These are phyloP conservation scores for Aspergillus sergii DNA, from an alignment of 2,329 filamentous ascomycete species.

Conservation along the genomic window DNA sequence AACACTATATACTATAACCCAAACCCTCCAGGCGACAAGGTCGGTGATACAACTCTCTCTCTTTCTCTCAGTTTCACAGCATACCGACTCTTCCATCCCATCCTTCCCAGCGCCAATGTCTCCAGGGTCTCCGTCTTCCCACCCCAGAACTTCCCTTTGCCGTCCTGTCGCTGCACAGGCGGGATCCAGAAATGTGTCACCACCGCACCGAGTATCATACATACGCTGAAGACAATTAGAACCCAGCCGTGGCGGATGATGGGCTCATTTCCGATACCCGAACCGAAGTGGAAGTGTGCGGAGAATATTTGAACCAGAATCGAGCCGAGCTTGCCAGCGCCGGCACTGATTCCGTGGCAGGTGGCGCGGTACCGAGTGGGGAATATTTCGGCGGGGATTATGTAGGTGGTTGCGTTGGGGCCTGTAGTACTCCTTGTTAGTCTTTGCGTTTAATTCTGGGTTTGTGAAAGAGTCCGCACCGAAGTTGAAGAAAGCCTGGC, in stretches of 20 bases:
- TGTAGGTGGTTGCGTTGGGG: conserved; percentile 46
- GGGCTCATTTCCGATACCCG: conserved; percentile 31
- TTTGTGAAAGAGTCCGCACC: conserved; percentile 32
- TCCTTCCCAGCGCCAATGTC: conserved; percentile 40
- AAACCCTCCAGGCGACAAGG: not conserved
- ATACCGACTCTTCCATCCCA: conserved; percentile 40
- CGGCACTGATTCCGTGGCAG: conserved; percentile 58
- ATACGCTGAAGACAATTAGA: conserved; percentile 44
- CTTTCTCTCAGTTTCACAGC: conserved; percentile 16
- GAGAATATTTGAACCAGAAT: conserved; percentile 46
- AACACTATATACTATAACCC: not conserved
- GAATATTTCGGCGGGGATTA: conserved; percentile 60
- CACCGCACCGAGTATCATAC: conserved; percentile 45
- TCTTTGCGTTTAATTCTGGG: not conserved
- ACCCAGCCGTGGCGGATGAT: conserved; percentile 44
- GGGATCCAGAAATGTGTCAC: conserved; percentile 47
- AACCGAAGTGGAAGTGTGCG: conserved; percentile 43
- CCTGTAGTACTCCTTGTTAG: conserved; percentile 21
- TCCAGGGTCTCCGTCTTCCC: conserved; percentile 43
- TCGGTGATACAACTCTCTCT: not conserved
- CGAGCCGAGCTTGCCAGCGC: conserved; percentile 56
- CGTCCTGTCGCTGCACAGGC: conserved; percentile 32
- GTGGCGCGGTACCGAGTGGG: conserved; percentile 58
- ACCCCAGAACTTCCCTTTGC: conserved; percentile 33
- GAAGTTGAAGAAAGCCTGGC: conserved; percentile 53